phyloP scores from a whole-genome alignment of 2,329 filamentous ascomycete species.

The Penicillium sp. region DNA sequence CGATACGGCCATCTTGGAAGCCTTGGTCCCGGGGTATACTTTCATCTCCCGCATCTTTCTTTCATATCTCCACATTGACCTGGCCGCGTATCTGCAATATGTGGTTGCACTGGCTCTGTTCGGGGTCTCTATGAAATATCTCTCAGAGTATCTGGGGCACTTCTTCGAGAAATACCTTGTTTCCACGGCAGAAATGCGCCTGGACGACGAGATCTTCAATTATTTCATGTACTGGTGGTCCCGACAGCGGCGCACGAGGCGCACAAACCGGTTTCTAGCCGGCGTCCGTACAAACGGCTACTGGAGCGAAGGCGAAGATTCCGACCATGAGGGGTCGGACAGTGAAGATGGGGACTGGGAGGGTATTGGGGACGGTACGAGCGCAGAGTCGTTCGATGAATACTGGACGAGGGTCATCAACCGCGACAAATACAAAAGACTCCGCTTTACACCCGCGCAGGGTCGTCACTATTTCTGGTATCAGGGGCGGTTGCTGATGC shows the following conservation, averaged over 20 bases:
- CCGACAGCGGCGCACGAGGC: constrained; percentile 61
- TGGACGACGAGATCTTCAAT: constrained; percentile 72
- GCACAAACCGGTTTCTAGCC: constrained; percentile 64
- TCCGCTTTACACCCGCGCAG: constrained; percentile 65
- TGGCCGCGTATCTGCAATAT: constrained; percentile 63
- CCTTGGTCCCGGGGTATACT: constrained; percentile 67
- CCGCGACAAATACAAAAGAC: constrained; percentile 37
- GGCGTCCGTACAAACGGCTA: constrained; percentile 59
- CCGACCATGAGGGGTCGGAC: constrained; percentile 24
- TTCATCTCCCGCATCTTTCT: constrained; percentile 56
- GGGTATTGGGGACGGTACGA: constrained; percentile 36
- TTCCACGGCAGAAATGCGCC: constrained; percentile 66
- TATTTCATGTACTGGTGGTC: constrained; percentile 72
- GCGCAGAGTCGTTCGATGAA: constrained; percentile 43
- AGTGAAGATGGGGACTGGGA: constrained; percentile 24
- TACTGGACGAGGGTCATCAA: constrained; percentile 44
- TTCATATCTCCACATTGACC: constrained; percentile 62
- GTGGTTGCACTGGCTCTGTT: constrained; percentile 55
- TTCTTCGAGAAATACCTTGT: constrained; percentile 59
- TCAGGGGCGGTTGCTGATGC: constrained; percentile 54
- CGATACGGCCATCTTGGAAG: constrained; percentile 52
- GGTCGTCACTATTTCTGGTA: constrained; percentile 72
- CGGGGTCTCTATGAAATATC: constrained; percentile 56
- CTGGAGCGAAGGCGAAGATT: constrained; percentile 21
- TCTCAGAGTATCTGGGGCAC: constrained; percentile 50